Evolutionary conservation across 441 rosid species (phyloP).

Genomic region (Aquilaria agallochum): DNA sequence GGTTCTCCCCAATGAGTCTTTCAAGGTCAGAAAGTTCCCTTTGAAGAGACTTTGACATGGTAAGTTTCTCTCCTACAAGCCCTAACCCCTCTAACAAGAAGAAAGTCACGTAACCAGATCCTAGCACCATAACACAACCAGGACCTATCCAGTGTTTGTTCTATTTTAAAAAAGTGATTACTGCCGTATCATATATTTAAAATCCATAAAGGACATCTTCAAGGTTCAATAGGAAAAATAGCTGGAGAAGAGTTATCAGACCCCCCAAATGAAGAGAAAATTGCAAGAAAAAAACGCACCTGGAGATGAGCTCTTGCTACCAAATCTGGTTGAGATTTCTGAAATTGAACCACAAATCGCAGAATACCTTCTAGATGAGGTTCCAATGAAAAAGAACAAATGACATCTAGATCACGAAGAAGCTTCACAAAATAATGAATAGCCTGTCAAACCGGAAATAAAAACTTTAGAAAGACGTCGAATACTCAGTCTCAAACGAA

Average conservation of each 20-base stretch:
- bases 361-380: conserved; percentile 64
- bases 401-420: conserved; percentile 76
- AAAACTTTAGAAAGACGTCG: conserved; percentile 17
- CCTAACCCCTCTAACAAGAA: too few relatives aligned
- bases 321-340: conserved; percentile 83
- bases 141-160: too few relatives aligned
- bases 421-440: conserved; percentile 83
- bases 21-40: too few relatives aligned
- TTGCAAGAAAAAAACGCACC: conserved; percentile 40
- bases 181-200: too few relatives aligned
- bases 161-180: too few relatives aligned
- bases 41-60: too few relatives aligned
- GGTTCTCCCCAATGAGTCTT: too few relatives aligned
- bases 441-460: conserved; percentile 52
- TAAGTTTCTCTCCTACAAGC: too few relatives aligned
- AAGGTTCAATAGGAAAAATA: neutral
- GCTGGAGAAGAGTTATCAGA: neutral
- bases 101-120: too few relatives aligned
- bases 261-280: conserved; percentile 10
- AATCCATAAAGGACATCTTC: too few relatives aligned
- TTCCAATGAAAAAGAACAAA: conserved; percentile 71
- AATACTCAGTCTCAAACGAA: neutral
- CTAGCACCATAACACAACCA: too few relatives aligned
- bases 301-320: conserved; percentile 96
- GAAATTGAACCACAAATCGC: conserved; percentile 80